These are phyloP conservation scores for Rhizopus arrhizus DNA, from an alignment of 371 early-diverging fungal genomes.

Conservation along the genomic window DNA sequence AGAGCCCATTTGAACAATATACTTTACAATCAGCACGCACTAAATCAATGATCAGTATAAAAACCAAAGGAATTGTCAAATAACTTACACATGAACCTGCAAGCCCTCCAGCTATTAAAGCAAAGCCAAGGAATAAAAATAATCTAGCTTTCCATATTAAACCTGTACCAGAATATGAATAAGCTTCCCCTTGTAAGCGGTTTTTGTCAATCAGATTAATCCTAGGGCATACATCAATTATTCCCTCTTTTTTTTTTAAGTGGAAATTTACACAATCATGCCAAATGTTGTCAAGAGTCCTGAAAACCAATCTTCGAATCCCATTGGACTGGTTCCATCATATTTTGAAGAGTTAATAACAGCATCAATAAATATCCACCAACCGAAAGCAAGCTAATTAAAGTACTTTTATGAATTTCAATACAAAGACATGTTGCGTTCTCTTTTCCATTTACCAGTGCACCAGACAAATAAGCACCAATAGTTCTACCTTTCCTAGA, in stretches of 20 bases:
- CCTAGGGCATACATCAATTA: conserved; percentile 20
- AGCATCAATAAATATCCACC: conserved; percentile 86
- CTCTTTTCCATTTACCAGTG: conserved; percentile 39
- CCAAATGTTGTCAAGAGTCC: conserved; percentile 77
- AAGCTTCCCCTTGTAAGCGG: conserved; percentile 58
- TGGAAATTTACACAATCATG: conserved; percentile 68
- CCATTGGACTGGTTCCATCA: conserved; percentile 43
- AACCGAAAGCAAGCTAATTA: conserved; percentile 73
- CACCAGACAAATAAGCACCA: conserved; percentile 55
- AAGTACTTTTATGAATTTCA: conserved; percentile 2
- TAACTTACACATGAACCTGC: conserved; percentile 71
- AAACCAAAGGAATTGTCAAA: no score
- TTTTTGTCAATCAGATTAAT: conserved; percentile 62
- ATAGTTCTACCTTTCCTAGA: conserved; percentile 57
- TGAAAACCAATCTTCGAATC: conserved; percentile 84
- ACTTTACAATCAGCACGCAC: conserved; percentile 76
- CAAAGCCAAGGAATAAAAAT: conserved; percentile 77
- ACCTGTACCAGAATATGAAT: conserved; percentile 43
- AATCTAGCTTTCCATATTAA: conserved; percentile 71
- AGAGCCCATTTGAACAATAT: conserved; percentile 59
- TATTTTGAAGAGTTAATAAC: conserved; percentile 46
- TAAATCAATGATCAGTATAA: conserved; percentile 20
- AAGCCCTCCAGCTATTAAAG: conserved; percentile 77
- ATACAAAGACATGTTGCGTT: background rate
- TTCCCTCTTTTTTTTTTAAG: no score